Conservation (phyloP, 306 rosid genomes). For the Cercis canadensis region DNA sequence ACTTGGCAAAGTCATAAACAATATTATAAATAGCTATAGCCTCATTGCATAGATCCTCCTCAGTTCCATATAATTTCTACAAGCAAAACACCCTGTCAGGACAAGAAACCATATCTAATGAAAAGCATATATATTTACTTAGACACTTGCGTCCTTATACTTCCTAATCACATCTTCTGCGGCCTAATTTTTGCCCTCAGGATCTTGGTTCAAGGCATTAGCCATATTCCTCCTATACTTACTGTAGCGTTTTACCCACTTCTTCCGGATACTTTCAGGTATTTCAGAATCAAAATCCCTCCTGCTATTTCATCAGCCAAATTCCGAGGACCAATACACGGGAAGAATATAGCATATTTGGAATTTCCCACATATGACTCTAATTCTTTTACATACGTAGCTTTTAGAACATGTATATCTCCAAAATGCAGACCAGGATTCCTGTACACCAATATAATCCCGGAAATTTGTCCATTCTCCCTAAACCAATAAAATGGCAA, state of each 20-base stretch:
- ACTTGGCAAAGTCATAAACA: constrained; percentile 52
- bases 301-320: constrained; percentile 82
- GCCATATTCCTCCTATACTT: constrained; percentile 57
- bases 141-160: constrained; percentile 54
- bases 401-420: constrained; percentile 69
- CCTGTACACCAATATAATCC: constrained; percentile 74
- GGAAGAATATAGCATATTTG: constrained; percentile 79
- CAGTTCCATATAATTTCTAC: background rate
- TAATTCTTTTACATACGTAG: constrained; percentile 53
- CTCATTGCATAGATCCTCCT: constrained; percentile 56
- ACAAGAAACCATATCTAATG: too few relatives aligned
- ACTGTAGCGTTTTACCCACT: constrained; percentile 45
- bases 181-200: constrained; percentile 36
- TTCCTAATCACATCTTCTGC: constrained; percentile 45
- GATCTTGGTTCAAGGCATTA: constrained; percentile 1
- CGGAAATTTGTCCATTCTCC: constrained; percentile 68
- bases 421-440: constrained; percentile 91
- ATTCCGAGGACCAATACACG: constrained; percentile 77
- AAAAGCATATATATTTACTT: too few relatives aligned
- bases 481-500: constrained; percentile 30
- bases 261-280: constrained; percentile 39
- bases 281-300: constrained; percentile 69
- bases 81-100: too few relatives aligned
- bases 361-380: constrained; percentile 64
- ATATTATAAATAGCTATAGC: constrained; percentile 67